These are phyloP conservation scores for Allium sativum DNA, from an alignment of 106 monocot species.

Conservation along the genomic window DNA sequence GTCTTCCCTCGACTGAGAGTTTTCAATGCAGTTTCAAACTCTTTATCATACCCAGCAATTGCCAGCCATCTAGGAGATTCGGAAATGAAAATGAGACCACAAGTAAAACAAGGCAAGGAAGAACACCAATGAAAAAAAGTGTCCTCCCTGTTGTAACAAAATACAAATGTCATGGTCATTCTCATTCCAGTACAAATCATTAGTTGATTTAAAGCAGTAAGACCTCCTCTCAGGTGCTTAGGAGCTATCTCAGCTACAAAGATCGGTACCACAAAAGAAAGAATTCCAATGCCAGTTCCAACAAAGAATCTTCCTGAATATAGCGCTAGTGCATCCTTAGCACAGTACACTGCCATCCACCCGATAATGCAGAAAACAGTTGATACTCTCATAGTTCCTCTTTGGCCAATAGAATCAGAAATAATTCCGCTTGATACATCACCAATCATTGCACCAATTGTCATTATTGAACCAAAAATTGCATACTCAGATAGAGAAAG, in stretches of 20 bases:
- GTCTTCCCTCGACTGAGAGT: slow-evolving; percentile 47
- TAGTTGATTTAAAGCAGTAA: slow-evolving; percentile 62
- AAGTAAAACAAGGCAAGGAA: slow-evolving; percentile 53
- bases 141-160: slow-evolving; percentile 59
- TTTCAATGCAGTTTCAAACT: slow-evolving; percentile 44
- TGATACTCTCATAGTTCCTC: slow-evolving; percentile 64
- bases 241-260: slow-evolving; percentile 83
- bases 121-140: slow-evolving; percentile 29
- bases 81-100: slow-evolving; percentile 55
- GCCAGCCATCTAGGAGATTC: slow-evolving; percentile 91
- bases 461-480: slow-evolving; percentile 61
- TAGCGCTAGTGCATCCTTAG: slow-evolving; percentile 32
- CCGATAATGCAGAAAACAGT: slow-evolving; percentile 53
- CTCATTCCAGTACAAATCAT: slow-evolving; percentile 43
- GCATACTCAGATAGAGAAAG: slow-evolving; percentile 32
- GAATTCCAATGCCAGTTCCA: slow-evolving; percentile 53
- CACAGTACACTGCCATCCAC: slow-evolving; percentile 49
- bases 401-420: slow-evolving; percentile 41
- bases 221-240: slow-evolving; percentile 54
- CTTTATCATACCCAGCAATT: slow-evolving; percentile 34
- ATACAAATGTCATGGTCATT: slow-evolving; percentile 34
- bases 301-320: slow-evolving; percentile 41
- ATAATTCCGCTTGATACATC: slow-evolving; percentile 41
- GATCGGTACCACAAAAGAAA: slow-evolving; percentile 71
- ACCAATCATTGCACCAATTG: slow-evolving; percentile 64